Percentiles rank a stretch among this genome's conserved stretches.
Evolutionary conservation across 164 flowering plant genomes (phyloP).

Genomic region (Platanus orientalis): DNA sequence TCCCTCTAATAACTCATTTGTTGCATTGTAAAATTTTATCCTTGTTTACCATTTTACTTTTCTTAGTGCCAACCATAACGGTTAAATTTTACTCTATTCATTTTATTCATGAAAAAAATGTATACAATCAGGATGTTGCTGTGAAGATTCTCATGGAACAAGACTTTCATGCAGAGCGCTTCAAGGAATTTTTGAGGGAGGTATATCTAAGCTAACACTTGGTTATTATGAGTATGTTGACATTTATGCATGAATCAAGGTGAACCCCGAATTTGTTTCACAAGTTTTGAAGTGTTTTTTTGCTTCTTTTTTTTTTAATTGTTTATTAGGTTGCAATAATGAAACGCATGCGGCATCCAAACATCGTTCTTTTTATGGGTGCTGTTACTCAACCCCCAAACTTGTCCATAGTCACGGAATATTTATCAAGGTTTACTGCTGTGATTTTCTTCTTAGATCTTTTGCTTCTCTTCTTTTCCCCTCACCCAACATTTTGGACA

Average conservation of each 20-base stretch:
- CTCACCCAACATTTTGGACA: background rate
- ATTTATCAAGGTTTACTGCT: constrained; percentile 71
- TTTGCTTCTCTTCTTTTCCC: background rate
- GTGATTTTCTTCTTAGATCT: background rate
- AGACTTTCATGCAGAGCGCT: constrained; percentile 75
- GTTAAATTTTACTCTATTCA: background rate
- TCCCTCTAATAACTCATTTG: no score
- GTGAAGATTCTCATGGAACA: constrained; percentile 99
- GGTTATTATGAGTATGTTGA: background rate
- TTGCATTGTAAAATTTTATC: no score
- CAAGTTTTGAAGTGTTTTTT: background rate
- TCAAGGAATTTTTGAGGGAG: constrained; percentile 91
- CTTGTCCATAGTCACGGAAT: constrained; percentile 93
- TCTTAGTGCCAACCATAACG: background rate
- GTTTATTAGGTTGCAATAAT: constrained; percentile 77
- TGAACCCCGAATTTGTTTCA: background rate
- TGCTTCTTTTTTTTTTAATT: constrained; percentile 4
- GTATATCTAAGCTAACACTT: constrained; percentile 26
- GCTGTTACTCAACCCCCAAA: constrained; percentile 95
- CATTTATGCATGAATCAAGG: background rate
- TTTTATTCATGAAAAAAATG: background rate
- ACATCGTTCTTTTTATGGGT: constrained; percentile 97
- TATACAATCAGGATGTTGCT: constrained; percentile 80
- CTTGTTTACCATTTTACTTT: background rate
- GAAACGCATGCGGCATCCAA: constrained; percentile 96